Evolutionary conservation across 2,329 filamentous ascomycete species (phyloP).

Genomic region (Paecilomyces variotii): DNA sequence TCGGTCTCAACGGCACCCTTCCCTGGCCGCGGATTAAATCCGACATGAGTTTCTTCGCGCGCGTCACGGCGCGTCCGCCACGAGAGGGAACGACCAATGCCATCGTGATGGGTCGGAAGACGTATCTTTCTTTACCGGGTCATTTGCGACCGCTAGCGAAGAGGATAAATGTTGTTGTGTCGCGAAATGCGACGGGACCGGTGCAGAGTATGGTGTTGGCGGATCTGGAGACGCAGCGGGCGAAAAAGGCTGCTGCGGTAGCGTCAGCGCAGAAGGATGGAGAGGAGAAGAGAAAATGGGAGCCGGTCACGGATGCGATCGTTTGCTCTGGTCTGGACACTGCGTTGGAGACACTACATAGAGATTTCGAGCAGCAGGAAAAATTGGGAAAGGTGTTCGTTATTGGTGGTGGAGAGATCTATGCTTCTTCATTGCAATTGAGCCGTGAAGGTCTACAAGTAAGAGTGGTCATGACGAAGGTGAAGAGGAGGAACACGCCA

Average conservation of each 20-base stretch:
- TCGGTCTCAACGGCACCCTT: slow-evolving; percentile 68
- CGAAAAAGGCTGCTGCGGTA: slow-evolving; percentile 9
- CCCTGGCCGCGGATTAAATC: slow-evolving; percentile 84
- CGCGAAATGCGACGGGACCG: slow-evolving; percentile 30
- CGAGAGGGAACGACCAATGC: slow-evolving; percentile 47
- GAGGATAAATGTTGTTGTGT: slow-evolving; percentile 75
- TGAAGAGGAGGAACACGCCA: slow-evolving; percentile 17
- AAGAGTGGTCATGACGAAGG: slow-evolving; percentile 34
- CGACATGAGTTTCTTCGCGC: slow-evolving; percentile 93
- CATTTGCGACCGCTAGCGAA: slow-evolving; percentile 71
- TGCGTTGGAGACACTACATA: slow-evolving; percentile 41
- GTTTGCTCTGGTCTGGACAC: slow-evolving; percentile 52
- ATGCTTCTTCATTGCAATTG: slow-evolving; percentile 56
- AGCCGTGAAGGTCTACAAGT: slow-evolving; percentile 7
- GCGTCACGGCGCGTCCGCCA: slow-evolving; percentile 64
- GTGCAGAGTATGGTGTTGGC: slow-evolving; percentile 23
- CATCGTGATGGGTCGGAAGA: slow-evolving; percentile 96
- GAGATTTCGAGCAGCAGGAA: slow-evolving; percentile 11
- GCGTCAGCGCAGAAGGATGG: slow-evolving; percentile 3
- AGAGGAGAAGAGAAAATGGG: slow-evolving; percentile 4
- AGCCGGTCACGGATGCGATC: slow-evolving; percentile 33
- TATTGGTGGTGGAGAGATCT: slow-evolving; percentile 86
- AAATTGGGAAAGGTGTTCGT: slow-evolving; percentile 61
- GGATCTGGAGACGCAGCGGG: slow-evolving; percentile 26
- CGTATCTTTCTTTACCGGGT: slow-evolving; percentile 81